Base-by-base conservation (phyloP, 106 monocot genomes). In the Apostasia ramifera region DNA sequence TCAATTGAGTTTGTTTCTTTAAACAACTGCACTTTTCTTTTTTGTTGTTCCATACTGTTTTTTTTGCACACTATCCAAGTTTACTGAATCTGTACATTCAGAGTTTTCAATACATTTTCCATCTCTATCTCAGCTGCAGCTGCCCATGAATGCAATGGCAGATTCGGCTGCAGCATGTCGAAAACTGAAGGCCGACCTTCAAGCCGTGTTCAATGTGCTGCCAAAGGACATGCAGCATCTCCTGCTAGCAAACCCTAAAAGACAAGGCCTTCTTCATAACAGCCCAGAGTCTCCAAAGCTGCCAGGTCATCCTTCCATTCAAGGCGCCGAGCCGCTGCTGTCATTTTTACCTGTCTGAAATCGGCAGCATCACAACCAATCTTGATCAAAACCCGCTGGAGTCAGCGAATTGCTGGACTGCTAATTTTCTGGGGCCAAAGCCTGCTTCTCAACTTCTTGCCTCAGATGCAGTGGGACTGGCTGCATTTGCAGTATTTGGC, bases 221-320 rank as follows among this genome's bases (percentile, higher is more conserved):
- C 92, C 95, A 6, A 89, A 89, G 74, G 95, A 97, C 74, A 84
- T 77, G 76, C 95, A 97, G 57, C 84, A 89, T 59, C 86, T 92
- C 52, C 53, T 97, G 62, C 88, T 89, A 55, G 71, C 75, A 3
- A 88, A 91, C 45, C 88, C 95, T 44, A 78, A 91, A 70, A 85
- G 84, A 76, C 81, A 88, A 26, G 49, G 79, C 64, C 82, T 85
- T 71, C 76, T 90, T 73, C 78, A 85, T 55, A 48, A 46, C 9
- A 74, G 55, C 70, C 53, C 68, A 10, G 80, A 70, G 45, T 37
- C 51, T 6, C 5, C 43, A 44, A 80, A 80, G 47, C 62, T 75
- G 37, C 73, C 78, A 6, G 80, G 77, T 2, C 68, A 76, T 70
- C 57, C 78, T 50, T 74, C 57, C 10, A 53, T 53, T 54, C 77